A percentile compares a stretch with the other conserved stretches of the same genome.
Conservation (phyloP, 148 eudicot species). For the Cornus florida region DNA sequence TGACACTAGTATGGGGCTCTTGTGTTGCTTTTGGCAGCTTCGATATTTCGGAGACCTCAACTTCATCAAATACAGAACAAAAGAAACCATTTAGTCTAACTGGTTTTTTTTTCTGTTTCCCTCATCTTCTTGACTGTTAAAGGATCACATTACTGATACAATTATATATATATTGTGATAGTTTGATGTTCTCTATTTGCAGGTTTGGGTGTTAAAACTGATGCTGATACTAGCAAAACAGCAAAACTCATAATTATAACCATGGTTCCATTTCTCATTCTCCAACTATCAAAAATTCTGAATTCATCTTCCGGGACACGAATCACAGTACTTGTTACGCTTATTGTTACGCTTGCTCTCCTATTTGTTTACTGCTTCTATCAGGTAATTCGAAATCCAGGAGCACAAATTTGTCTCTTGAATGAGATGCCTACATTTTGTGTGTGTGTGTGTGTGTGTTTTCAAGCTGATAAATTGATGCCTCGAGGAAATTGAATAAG, state of each 20-base stretch:
- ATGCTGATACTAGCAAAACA: conserved; percentile 37
- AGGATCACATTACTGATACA: no score
- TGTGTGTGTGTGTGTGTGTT: no score
- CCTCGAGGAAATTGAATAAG: background rate
- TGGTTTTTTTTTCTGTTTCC: background rate
- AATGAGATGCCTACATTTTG: background rate
- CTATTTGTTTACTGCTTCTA: conserved; percentile 25
- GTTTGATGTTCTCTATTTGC: background rate
- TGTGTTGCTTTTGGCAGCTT: conserved; percentile 30
- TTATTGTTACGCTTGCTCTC: conserved; percentile 22
- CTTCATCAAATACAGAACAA: background rate
- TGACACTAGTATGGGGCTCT: conserved; percentile 40
- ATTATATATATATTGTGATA: no score
- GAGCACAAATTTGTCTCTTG: background rate
- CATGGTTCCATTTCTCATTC: conserved; percentile 22
- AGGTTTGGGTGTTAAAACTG: conserved; percentile 35
- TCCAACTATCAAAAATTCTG: conserved; percentile 25
- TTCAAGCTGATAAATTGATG: background rate
- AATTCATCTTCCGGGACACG: conserved; percentile 13
- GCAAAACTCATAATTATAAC: conserved; percentile 28
- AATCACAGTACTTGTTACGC: conserved; percentile 22
- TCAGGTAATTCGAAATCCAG: conserved; percentile 25
- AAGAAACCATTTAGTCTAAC: conserved; percentile 2
- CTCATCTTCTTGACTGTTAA: no score
- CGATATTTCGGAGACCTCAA: conserved; percentile 15